These are phyloP conservation scores for Carex scoparia DNA, from an alignment of 176 grass and related monocot species.

Conservation along the genomic window DNA sequence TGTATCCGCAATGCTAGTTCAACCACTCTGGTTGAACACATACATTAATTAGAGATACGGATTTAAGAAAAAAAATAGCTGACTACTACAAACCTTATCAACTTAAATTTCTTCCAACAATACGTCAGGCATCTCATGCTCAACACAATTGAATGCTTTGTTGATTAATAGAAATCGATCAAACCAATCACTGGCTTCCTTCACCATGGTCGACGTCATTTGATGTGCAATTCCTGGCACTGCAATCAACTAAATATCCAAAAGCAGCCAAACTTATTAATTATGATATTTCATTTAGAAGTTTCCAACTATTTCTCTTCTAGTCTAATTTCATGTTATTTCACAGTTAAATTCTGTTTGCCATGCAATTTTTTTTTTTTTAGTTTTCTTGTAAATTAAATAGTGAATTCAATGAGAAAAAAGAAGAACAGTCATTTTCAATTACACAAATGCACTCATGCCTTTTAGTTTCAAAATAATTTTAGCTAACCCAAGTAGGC, in stretches of 20 bases:
- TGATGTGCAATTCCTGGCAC: slow-evolving; percentile 46
- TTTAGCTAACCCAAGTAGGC: not conserved
- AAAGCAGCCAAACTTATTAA: not conserved
- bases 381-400: too few species aligned
- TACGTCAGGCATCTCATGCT: not conserved
- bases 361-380: too few species aligned
- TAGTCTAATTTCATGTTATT: too few species aligned
- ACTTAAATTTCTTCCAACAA: not conserved
- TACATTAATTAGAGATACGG: not conserved
- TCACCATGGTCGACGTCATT: slow-evolving; percentile 60
- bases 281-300: not conserved
- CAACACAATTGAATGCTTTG: not conserved
- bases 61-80: not conserved
- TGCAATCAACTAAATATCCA: slow-evolving; percentile 45
- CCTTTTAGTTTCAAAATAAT: not conserved
- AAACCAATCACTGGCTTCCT: slow-evolving; percentile 76
- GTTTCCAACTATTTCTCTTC: too few species aligned
- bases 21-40: too few species aligned
- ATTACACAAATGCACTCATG: not conserved
- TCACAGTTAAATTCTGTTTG: too few species aligned
- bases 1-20: too few species aligned
- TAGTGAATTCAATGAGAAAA: too few species aligned
- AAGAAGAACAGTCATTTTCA: not conserved
- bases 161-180: slow-evolving; percentile 42
- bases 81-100: not conserved